These are phyloP conservation scores for Hansenula lynferdii DNA, from an alignment of 1,139 yeast species.

Conservation along the genomic window DNA sequence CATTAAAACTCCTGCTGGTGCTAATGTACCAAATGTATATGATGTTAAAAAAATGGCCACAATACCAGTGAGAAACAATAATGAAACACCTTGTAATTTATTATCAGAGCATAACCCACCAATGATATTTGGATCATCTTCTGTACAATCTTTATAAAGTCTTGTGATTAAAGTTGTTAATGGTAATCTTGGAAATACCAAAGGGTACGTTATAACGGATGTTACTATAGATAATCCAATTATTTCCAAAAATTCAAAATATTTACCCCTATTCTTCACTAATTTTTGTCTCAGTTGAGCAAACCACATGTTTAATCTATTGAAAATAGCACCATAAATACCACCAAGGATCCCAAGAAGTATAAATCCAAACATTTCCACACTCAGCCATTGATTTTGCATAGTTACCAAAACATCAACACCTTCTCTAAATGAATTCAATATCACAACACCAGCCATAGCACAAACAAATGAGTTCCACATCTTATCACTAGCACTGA, in stretches of 20 bases:
- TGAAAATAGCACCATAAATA: slow-evolving; percentile 52
- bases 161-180: slow-evolving; percentile 50
- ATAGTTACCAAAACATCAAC: slow-evolving; percentile 61
- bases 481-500: slow-evolving; percentile 59
- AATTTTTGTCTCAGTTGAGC: slow-evolving; percentile 30
- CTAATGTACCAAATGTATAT: slow-evolving; percentile 57
- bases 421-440: slow-evolving; percentile 56
- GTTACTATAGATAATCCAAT: slow-evolving; percentile 44
- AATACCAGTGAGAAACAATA: slow-evolving; percentile 40
- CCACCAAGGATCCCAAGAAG: slow-evolving; percentile 70
- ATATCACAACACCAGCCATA: slow-evolving; percentile 62
- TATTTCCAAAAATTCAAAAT: slow-evolving; percentile 39
- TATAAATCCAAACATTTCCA: slow-evolving; percentile 68
- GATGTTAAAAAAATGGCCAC: slow-evolving; percentile 56
- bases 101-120: slow-evolving; percentile 32
- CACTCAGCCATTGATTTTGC: slow-evolving; percentile 66
- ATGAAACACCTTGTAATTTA: slow-evolving; percentile 20
- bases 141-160: slow-evolving; percentile 61
- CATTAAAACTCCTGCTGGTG: slow-evolving; percentile 75
- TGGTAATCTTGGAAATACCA: slow-evolving; percentile 50
- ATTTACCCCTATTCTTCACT: slow-evolving; percentile 16
- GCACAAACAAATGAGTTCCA: slow-evolving; percentile 84
- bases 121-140: slow-evolving; percentile 10
- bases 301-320: slow-evolving; percentile 41
- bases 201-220: slow-evolving; percentile 50